Percentiles rank a stretch among this genome's conserved stretches.
Conservation (phyloP, 192 early-diverging fungal species). For the Umbelopsis isabellina region DNA sequence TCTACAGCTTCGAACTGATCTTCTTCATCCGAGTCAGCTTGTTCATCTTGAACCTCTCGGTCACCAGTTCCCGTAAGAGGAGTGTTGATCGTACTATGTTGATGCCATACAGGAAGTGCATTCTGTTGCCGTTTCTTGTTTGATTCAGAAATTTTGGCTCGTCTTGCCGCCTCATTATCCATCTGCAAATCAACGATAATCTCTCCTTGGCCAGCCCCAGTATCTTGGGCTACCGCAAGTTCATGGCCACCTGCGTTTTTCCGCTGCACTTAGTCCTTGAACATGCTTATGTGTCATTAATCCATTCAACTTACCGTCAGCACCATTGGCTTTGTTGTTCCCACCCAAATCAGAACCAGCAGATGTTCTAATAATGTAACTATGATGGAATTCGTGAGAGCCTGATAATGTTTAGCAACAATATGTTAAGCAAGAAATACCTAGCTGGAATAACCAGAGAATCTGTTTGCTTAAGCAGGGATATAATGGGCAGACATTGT, state of each 20-base stretch:
- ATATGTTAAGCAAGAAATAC: slow-evolving; percentile 32
- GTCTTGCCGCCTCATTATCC: slow-evolving; percentile 69
- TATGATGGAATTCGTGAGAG: neutral
- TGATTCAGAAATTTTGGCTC: slow-evolving; percentile 64
- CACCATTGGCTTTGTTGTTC: slow-evolving; percentile 42
- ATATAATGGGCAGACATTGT: slow-evolving; percentile 72
- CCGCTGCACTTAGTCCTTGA: neutral
- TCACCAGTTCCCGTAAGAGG: slow-evolving; percentile 45
- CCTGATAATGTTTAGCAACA: neutral
- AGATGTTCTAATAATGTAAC: slow-evolving; percentile 48
- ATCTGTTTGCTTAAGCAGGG: slow-evolving; percentile 73
- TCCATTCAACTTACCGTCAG: slow-evolving; percentile 21
- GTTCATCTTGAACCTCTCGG: slow-evolving; percentile 40
- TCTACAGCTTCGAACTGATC: slow-evolving; percentile 46
- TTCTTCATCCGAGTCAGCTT: slow-evolving; percentile 26
- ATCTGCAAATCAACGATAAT: slow-evolving; percentile 75
- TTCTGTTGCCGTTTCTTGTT: slow-evolving; percentile 75
- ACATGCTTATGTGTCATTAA: neutral
- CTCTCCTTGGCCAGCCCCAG: slow-evolving; percentile 62
- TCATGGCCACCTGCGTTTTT: slow-evolving; percentile 54
- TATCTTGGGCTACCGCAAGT: slow-evolving; percentile 66
- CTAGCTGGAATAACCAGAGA: slow-evolving; percentile 60
- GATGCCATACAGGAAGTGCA: slow-evolving; percentile 79
- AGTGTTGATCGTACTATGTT: slow-evolving; percentile 69
- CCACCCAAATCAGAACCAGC: slow-evolving; percentile 44